Evolutionary conservation across 495 filamentous ascomycete species (phyloP).

Genomic region (Daldinia caldariorum): DNA sequence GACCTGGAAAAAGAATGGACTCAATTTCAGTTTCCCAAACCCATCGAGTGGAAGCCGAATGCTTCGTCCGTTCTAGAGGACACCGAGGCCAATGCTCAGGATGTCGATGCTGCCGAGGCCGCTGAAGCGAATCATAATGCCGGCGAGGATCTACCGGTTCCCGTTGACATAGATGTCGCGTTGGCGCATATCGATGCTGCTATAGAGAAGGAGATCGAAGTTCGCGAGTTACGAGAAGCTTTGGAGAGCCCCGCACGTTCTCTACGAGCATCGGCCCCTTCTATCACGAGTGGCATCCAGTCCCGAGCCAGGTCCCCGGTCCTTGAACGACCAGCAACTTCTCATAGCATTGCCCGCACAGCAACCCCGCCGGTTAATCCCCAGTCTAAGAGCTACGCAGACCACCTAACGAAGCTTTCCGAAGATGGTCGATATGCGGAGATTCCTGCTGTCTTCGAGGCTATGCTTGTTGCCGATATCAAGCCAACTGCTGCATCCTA

Average conservation of each 20-base stretch:
- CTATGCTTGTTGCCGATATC: slow-evolving; percentile 79
- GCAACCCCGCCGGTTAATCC: slow-evolving; percentile 60
- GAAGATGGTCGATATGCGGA: slow-evolving; percentile 76
- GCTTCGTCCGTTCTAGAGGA: slow-evolving; percentile 60
- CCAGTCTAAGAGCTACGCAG: slow-evolving; percentile 74
- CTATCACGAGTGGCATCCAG: slow-evolving; percentile 51
- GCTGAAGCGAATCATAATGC: slow-evolving; percentile 41
- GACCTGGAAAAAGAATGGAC: slow-evolving; percentile 82
- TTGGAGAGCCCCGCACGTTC: slow-evolving; percentile 54
- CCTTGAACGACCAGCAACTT: slow-evolving; percentile 52
- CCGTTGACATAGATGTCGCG: slow-evolving; percentile 49
- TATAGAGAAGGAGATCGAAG: slow-evolving; percentile 60
- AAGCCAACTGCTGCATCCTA: slow-evolving; percentile 85
- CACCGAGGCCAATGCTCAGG: slow-evolving; percentile 58
- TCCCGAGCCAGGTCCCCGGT: slow-evolving; percentile 52
- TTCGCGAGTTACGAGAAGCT: slow-evolving; percentile 56
- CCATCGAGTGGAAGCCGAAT: slow-evolving; percentile 85
- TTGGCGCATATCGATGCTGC: slow-evolving; percentile 61
- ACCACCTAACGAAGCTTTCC: slow-evolving; percentile 77
- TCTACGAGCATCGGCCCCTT: slow-evolving; percentile 50
- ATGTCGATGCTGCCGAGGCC: slow-evolving; percentile 45
- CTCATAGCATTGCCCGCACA: slow-evolving; percentile 53
- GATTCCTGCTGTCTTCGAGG: slow-evolving; percentile 88
- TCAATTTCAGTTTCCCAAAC: slow-evolving; percentile 85
- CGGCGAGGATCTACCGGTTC: slow-evolving; percentile 33